Percentiles rank a stretch among this genome's conserved stretches.
Evolutionary conservation across 164 flowering plant genomes (phyloP).

Genomic region (Vitis rupestris): DNA sequence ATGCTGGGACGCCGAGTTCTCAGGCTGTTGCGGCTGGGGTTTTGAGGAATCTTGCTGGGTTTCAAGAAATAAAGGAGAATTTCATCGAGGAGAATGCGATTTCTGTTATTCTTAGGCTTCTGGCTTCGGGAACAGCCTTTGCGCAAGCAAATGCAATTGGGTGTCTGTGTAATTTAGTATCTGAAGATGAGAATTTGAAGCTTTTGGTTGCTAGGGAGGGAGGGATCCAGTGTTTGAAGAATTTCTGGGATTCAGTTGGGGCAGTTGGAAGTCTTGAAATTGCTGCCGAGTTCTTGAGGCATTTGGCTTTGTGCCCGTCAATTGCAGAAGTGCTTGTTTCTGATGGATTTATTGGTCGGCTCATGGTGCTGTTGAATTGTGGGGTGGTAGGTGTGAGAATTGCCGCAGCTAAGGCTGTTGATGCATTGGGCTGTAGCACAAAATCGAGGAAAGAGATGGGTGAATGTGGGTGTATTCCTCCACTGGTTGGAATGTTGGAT

Average conservation of each 20-base stretch:
- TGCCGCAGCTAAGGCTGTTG: slow-evolving; percentile 59
- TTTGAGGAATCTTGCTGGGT: slow-evolving; percentile 62
- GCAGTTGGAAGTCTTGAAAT: slow-evolving; percentile 46
- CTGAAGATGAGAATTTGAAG: slow-evolving; percentile 56
- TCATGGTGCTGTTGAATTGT: slow-evolving; percentile 42
- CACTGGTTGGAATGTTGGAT: slow-evolving; percentile 69
- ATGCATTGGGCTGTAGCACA: slow-evolving; percentile 45
- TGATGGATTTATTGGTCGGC: slow-evolving; percentile 51
- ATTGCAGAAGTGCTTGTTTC: slow-evolving; percentile 53
- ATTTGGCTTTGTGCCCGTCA: slow-evolving; percentile 42
- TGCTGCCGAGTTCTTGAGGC: slow-evolving; percentile 52
- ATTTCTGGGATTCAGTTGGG: slow-evolving; percentile 65
- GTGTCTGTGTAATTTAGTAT: slow-evolving; percentile 64
- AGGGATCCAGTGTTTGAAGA: slow-evolving; percentile 59
- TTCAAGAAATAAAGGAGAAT: slow-evolving; percentile 55
- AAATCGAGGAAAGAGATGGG: slow-evolving; percentile 70
- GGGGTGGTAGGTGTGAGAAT: slow-evolving; percentile 56
- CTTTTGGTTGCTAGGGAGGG: slow-evolving; percentile 65
- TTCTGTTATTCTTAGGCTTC: slow-evolving; percentile 49
- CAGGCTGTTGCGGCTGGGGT: slow-evolving; percentile 84
- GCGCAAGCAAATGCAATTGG: slow-evolving; percentile 81
- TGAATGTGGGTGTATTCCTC: slow-evolving; percentile 58
- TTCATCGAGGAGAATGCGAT: slow-evolving; percentile 73
- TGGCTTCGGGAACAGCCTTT: slow-evolving; percentile 54
- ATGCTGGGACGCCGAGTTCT: slow-evolving; percentile 70